Percentiles rank a stretch among this genome's conserved stretches.
Conservation (phyloP, 2,329 filamentous ascomycete species). For the Aspergillus terreus region DNA sequence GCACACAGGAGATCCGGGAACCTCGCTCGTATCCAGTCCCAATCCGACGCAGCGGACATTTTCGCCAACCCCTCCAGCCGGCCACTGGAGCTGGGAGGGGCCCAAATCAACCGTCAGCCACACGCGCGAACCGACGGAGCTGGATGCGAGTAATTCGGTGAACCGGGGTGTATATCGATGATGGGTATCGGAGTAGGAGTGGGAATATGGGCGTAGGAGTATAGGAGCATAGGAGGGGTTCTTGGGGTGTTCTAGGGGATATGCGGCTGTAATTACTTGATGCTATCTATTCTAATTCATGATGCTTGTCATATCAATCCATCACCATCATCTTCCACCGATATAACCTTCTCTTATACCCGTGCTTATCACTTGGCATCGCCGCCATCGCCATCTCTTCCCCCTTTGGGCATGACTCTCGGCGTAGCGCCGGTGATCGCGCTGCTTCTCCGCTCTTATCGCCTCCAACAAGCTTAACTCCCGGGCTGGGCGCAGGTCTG, state of each 20-base stretch:
- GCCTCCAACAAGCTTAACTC: background rate
- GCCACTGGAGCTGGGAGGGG: conserved; percentile 4
- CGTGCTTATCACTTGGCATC: conserved; percentile 8
- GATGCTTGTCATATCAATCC: background rate
- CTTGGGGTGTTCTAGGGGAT: background rate
- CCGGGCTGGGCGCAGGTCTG: background rate
- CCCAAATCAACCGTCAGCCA: background rate
- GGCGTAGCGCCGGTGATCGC: background rate
- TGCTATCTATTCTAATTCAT: too few relatives aligned
- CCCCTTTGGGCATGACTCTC: conserved; percentile 1
- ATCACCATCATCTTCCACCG: background rate
- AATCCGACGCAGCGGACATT: conserved; percentile 1
- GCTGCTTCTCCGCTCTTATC: background rate
- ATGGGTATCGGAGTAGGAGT: background rate
- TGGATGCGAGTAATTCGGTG: background rate
- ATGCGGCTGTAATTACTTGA: too few relatives aligned
- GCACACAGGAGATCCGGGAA: conserved; percentile 1
- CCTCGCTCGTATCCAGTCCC: conserved; percentile 4
- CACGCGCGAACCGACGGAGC: background rate
- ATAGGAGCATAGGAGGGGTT: background rate
- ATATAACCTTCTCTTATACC: background rate
- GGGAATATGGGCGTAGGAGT: background rate
- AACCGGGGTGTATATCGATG: background rate
- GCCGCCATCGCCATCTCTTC: conserved; percentile 5
- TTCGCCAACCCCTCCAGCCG: background rate